Evolutionary conservation across 345 rosid genomes (phyloP).

Genomic region (Diplotaxis tenuifolia): DNA sequence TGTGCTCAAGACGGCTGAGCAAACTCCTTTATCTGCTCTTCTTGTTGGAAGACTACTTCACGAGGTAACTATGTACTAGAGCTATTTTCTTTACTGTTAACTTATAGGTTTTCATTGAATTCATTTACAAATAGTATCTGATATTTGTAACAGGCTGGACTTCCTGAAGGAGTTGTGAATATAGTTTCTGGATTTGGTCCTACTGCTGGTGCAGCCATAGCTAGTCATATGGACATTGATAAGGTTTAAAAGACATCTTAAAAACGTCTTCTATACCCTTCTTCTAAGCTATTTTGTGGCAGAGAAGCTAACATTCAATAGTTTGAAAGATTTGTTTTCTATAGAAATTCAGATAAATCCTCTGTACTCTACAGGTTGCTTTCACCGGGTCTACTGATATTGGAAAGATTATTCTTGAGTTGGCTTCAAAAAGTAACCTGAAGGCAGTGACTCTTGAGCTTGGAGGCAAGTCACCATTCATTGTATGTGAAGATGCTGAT

Average conservation of each 20-base stretch:
- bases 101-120: too few relatives aligned
- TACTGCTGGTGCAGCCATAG: slow-evolving; percentile 85
- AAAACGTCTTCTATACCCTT: not conserved
- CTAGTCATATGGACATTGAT: slow-evolving; percentile 88
- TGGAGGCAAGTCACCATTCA: slow-evolving; percentile 97
- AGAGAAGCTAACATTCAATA: not conserved
- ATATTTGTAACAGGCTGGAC: slow-evolving; percentile 66
- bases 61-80: slow-evolving; percentile 56
- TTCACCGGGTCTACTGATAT: slow-evolving; percentile 88
- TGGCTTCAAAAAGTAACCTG: slow-evolving; percentile 84
- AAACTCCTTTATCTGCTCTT: slow-evolving; percentile 84
- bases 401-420: slow-evolving; percentile 58
- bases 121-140: too few relatives aligned
- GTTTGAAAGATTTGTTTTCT: not conserved
- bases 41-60: slow-evolving; percentile 59
- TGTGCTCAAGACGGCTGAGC: slow-evolving; percentile 90
- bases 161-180: slow-evolving; percentile 88
- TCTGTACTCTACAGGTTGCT: slow-evolving; percentile 59
- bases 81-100: too few relatives aligned
- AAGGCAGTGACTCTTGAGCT: slow-evolving; percentile 92
- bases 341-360: not conserved
- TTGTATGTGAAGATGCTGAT: slow-evolving; percentile 93
- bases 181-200: slow-evolving; percentile 87
- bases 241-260: slow-evolving; percentile 52
- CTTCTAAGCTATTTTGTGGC: not conserved